phyloP scores from a whole-genome alignment of 2,329 filamentous ascomycete species.

The Stagonosporopsis cucurbitacearum region DNA sequence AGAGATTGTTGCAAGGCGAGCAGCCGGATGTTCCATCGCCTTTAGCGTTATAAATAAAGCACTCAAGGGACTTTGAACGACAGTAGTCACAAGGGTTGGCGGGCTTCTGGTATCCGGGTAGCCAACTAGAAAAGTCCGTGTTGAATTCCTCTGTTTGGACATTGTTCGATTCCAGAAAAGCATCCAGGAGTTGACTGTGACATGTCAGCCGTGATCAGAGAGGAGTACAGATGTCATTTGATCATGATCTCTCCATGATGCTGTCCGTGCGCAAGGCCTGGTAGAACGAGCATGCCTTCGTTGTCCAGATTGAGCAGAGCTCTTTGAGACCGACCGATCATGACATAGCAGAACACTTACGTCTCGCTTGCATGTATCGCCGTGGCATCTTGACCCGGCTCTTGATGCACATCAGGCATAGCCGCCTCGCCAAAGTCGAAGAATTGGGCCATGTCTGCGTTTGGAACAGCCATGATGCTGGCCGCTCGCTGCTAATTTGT shows the following conservation, averaged over 20 bases:
- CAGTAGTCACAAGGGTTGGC: constrained; percentile 57
- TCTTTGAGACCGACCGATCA: neutral
- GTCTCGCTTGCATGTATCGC: constrained; percentile 14
- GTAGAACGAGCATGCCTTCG: neutral
- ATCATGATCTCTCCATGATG: neutral
- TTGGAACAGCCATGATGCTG: constrained; percentile 37
- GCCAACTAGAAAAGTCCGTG: constrained; percentile 54
- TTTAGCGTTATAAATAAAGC: constrained; percentile 52
- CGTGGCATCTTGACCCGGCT: constrained; percentile 4
- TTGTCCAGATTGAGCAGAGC: neutral
- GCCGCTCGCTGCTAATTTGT: constrained; percentile 3
- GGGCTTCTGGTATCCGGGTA: constrained; percentile 56
- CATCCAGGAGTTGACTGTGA: constrained; percentile 2
- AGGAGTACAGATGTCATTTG: neutral
- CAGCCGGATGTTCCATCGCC: constrained; percentile 50
- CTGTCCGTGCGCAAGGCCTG: neutral
- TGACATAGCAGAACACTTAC: constrained; percentile 20
- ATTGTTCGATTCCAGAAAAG: constrained; percentile 10
- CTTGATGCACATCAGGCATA: constrained; percentile 34
- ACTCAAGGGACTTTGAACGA: constrained; percentile 54
- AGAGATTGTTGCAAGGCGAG: constrained; percentile 56
- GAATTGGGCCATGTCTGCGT: constrained; percentile 45
- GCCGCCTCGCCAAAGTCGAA: constrained; percentile 51
- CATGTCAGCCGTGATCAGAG: neutral
- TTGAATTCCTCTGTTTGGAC: constrained; percentile 37